Conservation (phyloP, 805 yeast species). For the Yamadazyma sp. region DNA sequence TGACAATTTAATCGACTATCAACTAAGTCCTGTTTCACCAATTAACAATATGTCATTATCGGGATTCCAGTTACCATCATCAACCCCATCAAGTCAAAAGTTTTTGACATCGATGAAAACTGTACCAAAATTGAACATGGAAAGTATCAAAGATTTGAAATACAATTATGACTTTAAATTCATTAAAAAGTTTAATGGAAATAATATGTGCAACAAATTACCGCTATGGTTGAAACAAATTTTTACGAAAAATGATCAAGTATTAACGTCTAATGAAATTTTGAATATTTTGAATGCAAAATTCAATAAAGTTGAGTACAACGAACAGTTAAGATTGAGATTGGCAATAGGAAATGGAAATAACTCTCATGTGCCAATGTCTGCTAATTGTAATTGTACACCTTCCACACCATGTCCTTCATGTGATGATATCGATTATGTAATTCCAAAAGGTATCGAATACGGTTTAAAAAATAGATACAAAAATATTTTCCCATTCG, state of each 20-base stretch:
- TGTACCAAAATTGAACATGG: constrained; percentile 23
- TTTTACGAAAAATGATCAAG: not conserved
- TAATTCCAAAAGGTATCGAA: constrained; percentile 43
- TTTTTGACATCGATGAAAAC: constrained; percentile 34
- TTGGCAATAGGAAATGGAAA: constrained; percentile 22
- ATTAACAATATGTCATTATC: constrained; percentile 17
- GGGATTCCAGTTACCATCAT: constrained; percentile 42
- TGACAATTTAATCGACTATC: constrained; percentile 8
- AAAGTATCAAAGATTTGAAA: constrained; percentile 8
- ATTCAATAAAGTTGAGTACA: constrained; percentile 36
- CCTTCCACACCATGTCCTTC: constrained; percentile 42
- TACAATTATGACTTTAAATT: constrained; percentile 23
- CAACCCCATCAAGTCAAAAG: constrained; percentile 33
- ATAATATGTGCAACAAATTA: too few species aligned
- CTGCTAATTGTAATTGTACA: constrained; percentile 24
- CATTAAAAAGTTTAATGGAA: constrained; percentile 16
- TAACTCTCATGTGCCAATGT: not conserved
- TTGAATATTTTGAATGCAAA: constrained; percentile 23
- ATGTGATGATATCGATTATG: constrained; percentile 38
- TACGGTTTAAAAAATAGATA: constrained; percentile 44
- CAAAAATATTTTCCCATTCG: constrained; percentile 48
- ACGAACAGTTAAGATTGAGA: constrained; percentile 37
- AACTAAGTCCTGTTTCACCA: constrained; percentile 5
- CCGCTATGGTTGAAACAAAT: constrained; percentile 33
- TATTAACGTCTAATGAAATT: constrained; percentile 16